These are phyloP conservation scores for Ophiostoma triangulosporum DNA, from an alignment of 2,329 filamentous ascomycete genomes.

Conservation along the genomic window DNA sequence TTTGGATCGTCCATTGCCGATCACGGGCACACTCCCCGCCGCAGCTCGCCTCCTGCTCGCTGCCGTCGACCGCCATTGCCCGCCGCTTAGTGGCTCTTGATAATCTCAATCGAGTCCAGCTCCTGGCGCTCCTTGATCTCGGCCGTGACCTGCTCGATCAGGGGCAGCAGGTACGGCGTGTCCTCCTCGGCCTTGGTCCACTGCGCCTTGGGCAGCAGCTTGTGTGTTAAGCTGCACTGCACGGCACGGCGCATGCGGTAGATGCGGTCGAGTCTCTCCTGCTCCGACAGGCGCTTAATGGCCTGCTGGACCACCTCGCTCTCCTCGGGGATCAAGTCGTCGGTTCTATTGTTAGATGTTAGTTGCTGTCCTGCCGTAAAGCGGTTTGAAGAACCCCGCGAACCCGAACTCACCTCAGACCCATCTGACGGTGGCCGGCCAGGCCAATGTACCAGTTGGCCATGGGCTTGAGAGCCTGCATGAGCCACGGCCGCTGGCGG, in stretches of 20 bases:
- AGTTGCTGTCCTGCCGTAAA: neutral
- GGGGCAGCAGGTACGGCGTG: conserved; percentile 37
- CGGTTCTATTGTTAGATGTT: conserved; percentile 50
- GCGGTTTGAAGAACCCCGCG: too few relatives aligned
- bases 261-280: conserved; percentile 91
- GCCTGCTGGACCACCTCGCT: conserved; percentile 74
- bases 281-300: conserved; percentile 76
- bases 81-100: conserved; percentile 31
- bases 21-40: neutral
- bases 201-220: conserved; percentile 47
- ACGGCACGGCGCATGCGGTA: conserved; percentile 93
- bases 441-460: conserved; percentile 82
- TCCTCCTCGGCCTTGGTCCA: conserved; percentile 48
- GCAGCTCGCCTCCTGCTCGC: neutral
- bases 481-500: conserved; percentile 74
- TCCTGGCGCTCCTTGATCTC: conserved; percentile 35
- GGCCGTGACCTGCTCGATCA: conserved; percentile 38
- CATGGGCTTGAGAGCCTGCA: conserved; percentile 63
- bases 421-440: conserved; percentile 34
- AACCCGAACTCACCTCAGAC: conserved; percentile 13
- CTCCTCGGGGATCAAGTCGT: conserved; percentile 93
- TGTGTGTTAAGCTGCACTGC: conserved; percentile 56
- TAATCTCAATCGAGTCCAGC: conserved; percentile 35
- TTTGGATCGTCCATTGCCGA: neutral
- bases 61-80: neutral